These are phyloP conservation scores for Zea luxurians DNA, from an alignment of 176 grass and related monocot species.

Conservation along the genomic window DNA sequence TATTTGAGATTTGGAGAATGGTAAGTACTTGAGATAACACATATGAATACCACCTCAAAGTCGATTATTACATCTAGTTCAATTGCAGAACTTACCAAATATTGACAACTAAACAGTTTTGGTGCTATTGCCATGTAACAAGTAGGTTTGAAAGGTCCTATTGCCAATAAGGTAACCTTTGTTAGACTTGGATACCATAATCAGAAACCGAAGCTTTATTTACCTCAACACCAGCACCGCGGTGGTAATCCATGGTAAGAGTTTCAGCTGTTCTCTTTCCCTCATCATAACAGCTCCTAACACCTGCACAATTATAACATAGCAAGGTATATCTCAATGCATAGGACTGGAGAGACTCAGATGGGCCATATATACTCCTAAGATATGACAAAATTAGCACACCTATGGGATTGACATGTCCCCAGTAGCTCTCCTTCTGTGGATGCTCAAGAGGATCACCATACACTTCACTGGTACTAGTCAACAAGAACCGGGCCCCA, in stretches of 20 bases:
- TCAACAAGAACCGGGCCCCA: constrained; percentile 79
- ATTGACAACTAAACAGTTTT: background rate
- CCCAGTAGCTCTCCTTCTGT: constrained; percentile 95
- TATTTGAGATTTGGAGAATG: constrained; percentile 3
- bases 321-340: constrained; percentile 4
- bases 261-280: constrained; percentile 98
- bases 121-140: background rate
- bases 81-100: background rate
- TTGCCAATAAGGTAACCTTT: constrained; percentile 5
- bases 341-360: background rate
- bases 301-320: constrained; percentile 47
- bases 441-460: constrained; percentile 95
- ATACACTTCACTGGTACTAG: constrained; percentile 93
- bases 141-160: background rate
- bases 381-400: constrained; percentile 32
- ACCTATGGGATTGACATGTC: constrained; percentile 98
- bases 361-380: background rate
- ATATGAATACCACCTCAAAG: background rate
- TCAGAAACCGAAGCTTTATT: constrained; percentile 51
- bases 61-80: background rate
- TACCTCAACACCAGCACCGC: constrained; percentile 87
- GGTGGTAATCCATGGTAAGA: constrained; percentile 97
- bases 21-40: background rate
- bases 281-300: constrained; percentile 97
- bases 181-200: background rate